A percentile compares a stretch with the other conserved stretches of the same genome.
Evolutionary conservation across 2,329 filamentous ascomycete genomes (phyloP).

Genomic region (Aspergillus sergii): DNA sequence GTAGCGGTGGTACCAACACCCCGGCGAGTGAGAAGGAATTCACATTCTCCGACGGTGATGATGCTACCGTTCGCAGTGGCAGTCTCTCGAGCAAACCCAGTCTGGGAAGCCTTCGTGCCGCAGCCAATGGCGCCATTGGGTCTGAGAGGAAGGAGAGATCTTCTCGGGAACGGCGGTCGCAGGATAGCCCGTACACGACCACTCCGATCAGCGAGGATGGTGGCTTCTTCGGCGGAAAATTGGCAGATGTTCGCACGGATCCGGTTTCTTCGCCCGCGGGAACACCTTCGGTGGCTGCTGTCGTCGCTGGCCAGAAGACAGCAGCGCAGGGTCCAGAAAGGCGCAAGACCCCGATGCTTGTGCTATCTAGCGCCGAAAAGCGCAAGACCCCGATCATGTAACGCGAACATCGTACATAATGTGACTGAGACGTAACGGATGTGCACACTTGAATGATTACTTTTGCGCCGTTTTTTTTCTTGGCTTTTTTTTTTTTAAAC

Average conservation of each 20-base stretch:
- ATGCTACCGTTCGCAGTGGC: constrained; percentile 72
- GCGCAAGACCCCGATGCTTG: constrained; percentile 82
- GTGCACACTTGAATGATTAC: constrained; percentile 30
- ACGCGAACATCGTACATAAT: constrained; percentile 37
- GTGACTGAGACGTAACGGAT: constrained; percentile 37
- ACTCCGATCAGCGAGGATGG: constrained; percentile 68
- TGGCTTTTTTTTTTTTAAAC: constrained; percentile 1
- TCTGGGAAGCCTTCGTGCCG: constrained; percentile 74
- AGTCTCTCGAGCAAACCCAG: constrained; percentile 78
- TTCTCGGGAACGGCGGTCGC: constrained; percentile 58
- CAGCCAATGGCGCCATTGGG: constrained; percentile 81
- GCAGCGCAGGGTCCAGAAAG: constrained; percentile 59
- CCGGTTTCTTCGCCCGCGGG: constrained; percentile 32
- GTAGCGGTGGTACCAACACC: constrained; percentile 74
- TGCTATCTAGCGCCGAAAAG: constrained; percentile 88
- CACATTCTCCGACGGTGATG: constrained; percentile 74
- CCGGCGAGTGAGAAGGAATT: constrained; percentile 81
- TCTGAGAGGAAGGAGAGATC: constrained; percentile 77
- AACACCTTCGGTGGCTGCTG: constrained; percentile 42
- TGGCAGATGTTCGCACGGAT: constrained; percentile 51
- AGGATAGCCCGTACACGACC: constrained; percentile 57
- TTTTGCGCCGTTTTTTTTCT: constrained; percentile 15
- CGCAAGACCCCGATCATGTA: constrained; percentile 72
- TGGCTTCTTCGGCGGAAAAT: constrained; percentile 57
- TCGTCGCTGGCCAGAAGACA: constrained; percentile 57